Conservation (phyloP, 768 basidiomycete genomes). For the Suillus tomentosus region DNA sequence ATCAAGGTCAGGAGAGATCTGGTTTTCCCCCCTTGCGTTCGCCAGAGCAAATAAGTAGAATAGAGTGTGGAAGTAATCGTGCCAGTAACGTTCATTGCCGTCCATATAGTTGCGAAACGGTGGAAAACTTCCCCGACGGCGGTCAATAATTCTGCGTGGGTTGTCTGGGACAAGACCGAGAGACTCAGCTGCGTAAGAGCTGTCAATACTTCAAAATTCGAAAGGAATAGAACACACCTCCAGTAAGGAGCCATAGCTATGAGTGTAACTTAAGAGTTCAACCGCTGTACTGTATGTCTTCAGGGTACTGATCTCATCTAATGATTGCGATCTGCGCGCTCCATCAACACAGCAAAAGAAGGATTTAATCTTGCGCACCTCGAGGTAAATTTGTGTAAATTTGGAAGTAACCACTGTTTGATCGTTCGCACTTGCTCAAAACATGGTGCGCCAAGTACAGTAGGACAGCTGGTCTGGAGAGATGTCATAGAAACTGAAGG, state of each 20-base stretch:
- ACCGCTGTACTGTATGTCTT: slow-evolving; percentile 58
- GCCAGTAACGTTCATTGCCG: slow-evolving; percentile 66
- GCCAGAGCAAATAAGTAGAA: slow-evolving; percentile 62
- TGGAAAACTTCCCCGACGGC: slow-evolving; percentile 73
- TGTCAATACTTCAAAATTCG: slow-evolving; percentile 7
- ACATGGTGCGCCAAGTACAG: slow-evolving; percentile 56
- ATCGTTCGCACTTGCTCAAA: slow-evolving; percentile 77
- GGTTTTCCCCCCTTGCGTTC: slow-evolving; percentile 63
- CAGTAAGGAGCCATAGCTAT: slow-evolving; percentile 68
- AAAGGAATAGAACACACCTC: slow-evolving; percentile 46
- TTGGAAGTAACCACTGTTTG: slow-evolving; percentile 74
- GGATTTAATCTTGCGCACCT: slow-evolving; percentile 36
- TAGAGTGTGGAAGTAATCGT: slow-evolving; percentile 61
- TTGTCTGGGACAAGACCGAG: slow-evolving; percentile 53
- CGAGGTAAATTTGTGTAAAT: slow-evolving; percentile 54
- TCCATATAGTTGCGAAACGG: slow-evolving; percentile 74
- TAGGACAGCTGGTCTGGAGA: slow-evolving; percentile 46
- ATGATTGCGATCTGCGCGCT: slow-evolving; percentile 29
- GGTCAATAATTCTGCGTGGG: slow-evolving; percentile 52
- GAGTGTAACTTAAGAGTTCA: slow-evolving; percentile 60
- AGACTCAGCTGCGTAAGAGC: slow-evolving; percentile 48
- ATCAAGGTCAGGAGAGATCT: slow-evolving; percentile 64
- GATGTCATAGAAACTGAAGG: slow-evolving; percentile 38
- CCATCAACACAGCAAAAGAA: neutral
- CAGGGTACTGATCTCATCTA: slow-evolving; percentile 41